Evolutionary conservation across 116 monocot genomes (phyloP).

Genomic region (Zostera marina): DNA sequence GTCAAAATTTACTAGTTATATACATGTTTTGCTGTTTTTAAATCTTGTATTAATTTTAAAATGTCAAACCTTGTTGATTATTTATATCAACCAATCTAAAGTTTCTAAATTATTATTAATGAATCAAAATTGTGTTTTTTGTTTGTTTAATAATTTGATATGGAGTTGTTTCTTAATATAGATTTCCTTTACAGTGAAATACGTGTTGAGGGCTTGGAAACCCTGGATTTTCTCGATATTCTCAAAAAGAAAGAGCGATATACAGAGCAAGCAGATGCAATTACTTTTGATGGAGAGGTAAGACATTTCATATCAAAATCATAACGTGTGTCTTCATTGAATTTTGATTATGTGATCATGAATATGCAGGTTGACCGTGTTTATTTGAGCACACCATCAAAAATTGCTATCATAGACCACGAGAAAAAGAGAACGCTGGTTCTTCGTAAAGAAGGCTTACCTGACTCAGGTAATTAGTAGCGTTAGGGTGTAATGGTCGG

Average conservation of each 20-base stretch:
- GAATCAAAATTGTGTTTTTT: too few species aligned
- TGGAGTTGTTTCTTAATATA: not conserved
- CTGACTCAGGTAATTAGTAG: constrained; percentile 30
- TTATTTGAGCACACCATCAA: constrained; percentile 43
- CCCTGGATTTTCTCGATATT: constrained; percentile 64
- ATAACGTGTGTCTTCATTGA: not conserved
- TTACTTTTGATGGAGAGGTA: constrained; percentile 66
- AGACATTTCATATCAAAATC: not conserved
- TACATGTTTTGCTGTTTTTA: too few species aligned
- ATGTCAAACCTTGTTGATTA: too few species aligned
- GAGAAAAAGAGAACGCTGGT: constrained; percentile 56
- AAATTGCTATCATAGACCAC: constrained; percentile 58
- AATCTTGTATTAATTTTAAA: too few species aligned
- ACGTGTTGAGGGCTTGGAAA: constrained; percentile 60
- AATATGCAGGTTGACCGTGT: constrained; percentile 34
- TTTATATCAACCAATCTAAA: too few species aligned
- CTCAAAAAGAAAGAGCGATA: constrained; percentile 33
- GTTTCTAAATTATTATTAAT: too few species aligned
- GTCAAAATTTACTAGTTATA: not conserved
- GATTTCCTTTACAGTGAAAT: constrained; percentile 25
- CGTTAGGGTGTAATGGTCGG: too few species aligned
- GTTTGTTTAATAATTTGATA: too few species aligned
- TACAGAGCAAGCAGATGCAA: constrained; percentile 54
- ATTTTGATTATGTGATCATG: too few species aligned
- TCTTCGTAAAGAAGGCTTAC: constrained; percentile 35